Percentiles rank a stretch among this genome's conserved stretches.
These are phyloP conservation scores for Aristolochia fimbriata DNA, from an alignment of 164 flowering plant species.

Conservation along the genomic window DNA sequence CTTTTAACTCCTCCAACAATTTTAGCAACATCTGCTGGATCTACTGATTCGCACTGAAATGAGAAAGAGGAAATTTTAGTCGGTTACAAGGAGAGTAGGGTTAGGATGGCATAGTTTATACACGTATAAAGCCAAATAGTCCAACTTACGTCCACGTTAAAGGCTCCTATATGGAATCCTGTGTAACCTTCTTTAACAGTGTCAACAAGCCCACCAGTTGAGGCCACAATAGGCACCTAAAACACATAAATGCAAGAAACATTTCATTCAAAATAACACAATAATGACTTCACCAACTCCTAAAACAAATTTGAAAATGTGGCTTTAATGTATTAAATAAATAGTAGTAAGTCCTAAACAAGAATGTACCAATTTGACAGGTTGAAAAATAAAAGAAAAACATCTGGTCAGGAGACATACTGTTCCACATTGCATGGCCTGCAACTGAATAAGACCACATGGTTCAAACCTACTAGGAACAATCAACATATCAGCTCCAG, in stretches of 20 bases:
- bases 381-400: too few relatives aligned
- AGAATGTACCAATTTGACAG: too few relatives aligned
- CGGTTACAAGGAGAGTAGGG: background rate
- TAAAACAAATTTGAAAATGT: too few relatives aligned
- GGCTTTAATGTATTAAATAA: too few relatives aligned
- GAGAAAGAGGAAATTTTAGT: background rate
- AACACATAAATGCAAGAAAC: background rate
- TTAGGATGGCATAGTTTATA: background rate
- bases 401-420: conserved; percentile 19
- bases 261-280: too few relatives aligned
- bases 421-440: conserved; percentile 92
- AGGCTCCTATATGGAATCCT: conserved; percentile 90
- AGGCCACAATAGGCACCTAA: conserved; percentile 47
- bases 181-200: conserved; percentile 92
- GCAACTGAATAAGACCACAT: conserved; percentile 91
- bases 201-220: conserved; percentile 95
- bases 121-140: background rate
- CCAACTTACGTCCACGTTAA: conserved; percentile 63
- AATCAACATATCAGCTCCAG: conserved; percentile 74
- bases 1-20: conserved; percentile 38
- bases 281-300: too few relatives aligned
- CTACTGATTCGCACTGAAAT: conserved; percentile 59
- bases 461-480: conserved; percentile 93
- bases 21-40: conserved; percentile 66
- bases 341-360: too few relatives aligned